These are phyloP conservation scores for Xerocomellus intermedius DNA, from an alignment of 768 basidiomycete genomes.

Conservation along the genomic window DNA sequence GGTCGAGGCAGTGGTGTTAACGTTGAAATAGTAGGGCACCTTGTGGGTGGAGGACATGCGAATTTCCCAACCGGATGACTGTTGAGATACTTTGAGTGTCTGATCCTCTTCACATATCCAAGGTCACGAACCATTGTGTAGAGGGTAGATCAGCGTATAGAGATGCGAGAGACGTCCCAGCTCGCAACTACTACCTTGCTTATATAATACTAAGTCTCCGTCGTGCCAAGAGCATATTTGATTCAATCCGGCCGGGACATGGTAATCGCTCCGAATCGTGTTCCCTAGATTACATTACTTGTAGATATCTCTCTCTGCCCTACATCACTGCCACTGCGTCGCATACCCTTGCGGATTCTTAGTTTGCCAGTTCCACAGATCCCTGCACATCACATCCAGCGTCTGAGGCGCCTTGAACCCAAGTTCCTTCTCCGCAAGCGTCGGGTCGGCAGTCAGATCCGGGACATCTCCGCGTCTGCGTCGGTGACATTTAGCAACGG, in stretches of 20 bases:
- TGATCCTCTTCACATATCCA: background rate
- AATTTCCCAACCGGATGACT: slow-evolving; percentile 68
- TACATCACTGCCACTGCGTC: slow-evolving; percentile 25
- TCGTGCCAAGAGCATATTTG: too few relatives aligned
- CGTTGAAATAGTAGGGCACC: slow-evolving; percentile 88
- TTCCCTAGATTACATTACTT: slow-evolving; percentile 1
- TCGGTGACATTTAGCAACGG: slow-evolving; percentile 4
- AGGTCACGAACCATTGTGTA: slow-evolving; percentile 24
- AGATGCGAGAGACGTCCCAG: background rate
- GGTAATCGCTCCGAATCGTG: too few relatives aligned
- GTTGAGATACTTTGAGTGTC: slow-evolving; percentile 11
- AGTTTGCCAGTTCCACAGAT: slow-evolving; percentile 99
- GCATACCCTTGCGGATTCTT: slow-evolving; percentile 80
- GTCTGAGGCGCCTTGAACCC: slow-evolving; percentile 82
- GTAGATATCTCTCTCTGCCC: slow-evolving; percentile 8
- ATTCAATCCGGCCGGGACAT: too few relatives aligned
- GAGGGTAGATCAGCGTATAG: slow-evolving; percentile 6
- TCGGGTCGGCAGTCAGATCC: slow-evolving; percentile 91
- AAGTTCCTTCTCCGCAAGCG: slow-evolving; percentile 88
- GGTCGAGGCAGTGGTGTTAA: slow-evolving; percentile 60
- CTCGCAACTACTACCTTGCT: background rate
- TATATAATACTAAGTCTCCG: slow-evolving; percentile 10
- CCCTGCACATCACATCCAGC: slow-evolving; percentile 91
- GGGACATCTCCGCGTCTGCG: slow-evolving; percentile 90
- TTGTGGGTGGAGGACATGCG: slow-evolving; percentile 77